Percentiles rank a stretch among this genome's conserved stretches.
Conservation (phyloP, 345 rosid genomes). For the Stellera chamaejasme region DNA sequence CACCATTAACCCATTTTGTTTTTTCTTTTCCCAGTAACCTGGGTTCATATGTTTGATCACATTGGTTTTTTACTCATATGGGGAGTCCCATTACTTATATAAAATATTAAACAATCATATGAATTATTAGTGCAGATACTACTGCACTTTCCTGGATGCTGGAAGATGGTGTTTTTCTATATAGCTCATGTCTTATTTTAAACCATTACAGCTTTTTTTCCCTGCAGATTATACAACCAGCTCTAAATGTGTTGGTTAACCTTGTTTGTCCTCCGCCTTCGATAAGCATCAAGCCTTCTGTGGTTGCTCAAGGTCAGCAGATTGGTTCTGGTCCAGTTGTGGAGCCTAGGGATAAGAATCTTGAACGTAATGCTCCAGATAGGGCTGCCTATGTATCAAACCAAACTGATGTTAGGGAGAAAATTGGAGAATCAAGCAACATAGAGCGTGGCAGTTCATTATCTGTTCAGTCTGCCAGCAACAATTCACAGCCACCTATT, state of each 20-base stretch:
- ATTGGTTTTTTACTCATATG: too few species aligned
- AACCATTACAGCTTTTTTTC: slow-evolving; percentile 6
- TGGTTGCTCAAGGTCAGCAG: slow-evolving; percentile 48
- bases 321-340: slow-evolving; percentile 23
- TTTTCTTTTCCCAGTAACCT: too few species aligned
- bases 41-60: too few species aligned
- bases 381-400: slow-evolving; percentile 28
- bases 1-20: too few species aligned
- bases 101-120: too few species aligned
- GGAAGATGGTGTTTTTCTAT: slow-evolving; percentile 4
- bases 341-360: slow-evolving; percentile 40
- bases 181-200: slow-evolving; percentile 7
- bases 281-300: slow-evolving; percentile 73
- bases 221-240: slow-evolving; percentile 90
- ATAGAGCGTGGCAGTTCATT: slow-evolving; percentile 35
- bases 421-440: slow-evolving; percentile 37
- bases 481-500: slow-evolving; percentile 51
- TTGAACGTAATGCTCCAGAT: slow-evolving; percentile 33
- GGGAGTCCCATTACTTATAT: too few species aligned
- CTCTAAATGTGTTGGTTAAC: slow-evolving; percentile 81
- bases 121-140: too few species aligned
- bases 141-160: not conserved
- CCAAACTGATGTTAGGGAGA: slow-evolving; percentile 46
- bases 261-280: slow-evolving; percentile 99
- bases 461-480: slow-evolving; percentile 29